A percentile compares a stretch with the other conserved stretches of the same genome.
Conservation (phyloP, 2,329 filamentous ascomycete species). For the Neoscytalidium dimidiatum region DNA sequence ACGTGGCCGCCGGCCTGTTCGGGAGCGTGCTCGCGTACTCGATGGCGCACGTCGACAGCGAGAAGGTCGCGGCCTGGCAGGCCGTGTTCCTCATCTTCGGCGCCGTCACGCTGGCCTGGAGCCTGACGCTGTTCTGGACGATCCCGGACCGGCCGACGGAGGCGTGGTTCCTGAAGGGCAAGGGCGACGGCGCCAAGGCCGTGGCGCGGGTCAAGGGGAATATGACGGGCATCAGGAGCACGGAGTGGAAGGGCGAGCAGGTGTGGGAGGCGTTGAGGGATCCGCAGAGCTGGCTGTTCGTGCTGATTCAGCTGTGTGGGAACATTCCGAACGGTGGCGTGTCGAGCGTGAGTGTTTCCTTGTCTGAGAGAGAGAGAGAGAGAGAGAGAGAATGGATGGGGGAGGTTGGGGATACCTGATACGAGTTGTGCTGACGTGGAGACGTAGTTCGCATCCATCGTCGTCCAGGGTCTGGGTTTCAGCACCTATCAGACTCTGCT, state of each 20-base stretch:
- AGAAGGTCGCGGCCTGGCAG: background rate
- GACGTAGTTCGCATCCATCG: slow-evolving; percentile 15
- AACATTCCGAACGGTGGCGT: slow-evolving; percentile 15
- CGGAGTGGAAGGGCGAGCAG: slow-evolving; percentile 40
- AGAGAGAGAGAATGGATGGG: too few species aligned
- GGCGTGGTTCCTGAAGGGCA: background rate
- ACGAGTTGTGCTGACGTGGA: background rate
- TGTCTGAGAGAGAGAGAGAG: background rate
- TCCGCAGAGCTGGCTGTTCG: slow-evolving; percentile 18
- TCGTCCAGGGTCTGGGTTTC: slow-evolving; percentile 21
- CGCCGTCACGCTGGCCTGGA: slow-evolving; percentile 28
- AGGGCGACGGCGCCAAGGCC: slow-evolving; percentile 32
- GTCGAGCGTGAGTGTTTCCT: slow-evolving; percentile 5
- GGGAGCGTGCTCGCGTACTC: slow-evolving; percentile 11
- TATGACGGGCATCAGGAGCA: slow-evolving; percentile 22
- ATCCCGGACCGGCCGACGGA: slow-evolving; percentile 2
- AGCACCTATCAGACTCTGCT: slow-evolving; percentile 18
- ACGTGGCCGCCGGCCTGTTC: background rate
- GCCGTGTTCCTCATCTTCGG: slow-evolving; percentile 22
- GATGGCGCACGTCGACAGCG: slow-evolving; percentile 1
- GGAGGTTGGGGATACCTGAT: too few species aligned
- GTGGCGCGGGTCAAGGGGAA: slow-evolving; percentile 27
- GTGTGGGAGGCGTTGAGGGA: slow-evolving; percentile 39
- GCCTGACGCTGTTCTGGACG: slow-evolving; percentile 22
- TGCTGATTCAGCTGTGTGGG: slow-evolving; percentile 15